Percentiles rank a stretch among this genome's conserved stretches.
These are phyloP conservation scores for Magnolia changhungtana DNA, from an alignment of 164 flowering plant species.

Conservation along the genomic window DNA sequence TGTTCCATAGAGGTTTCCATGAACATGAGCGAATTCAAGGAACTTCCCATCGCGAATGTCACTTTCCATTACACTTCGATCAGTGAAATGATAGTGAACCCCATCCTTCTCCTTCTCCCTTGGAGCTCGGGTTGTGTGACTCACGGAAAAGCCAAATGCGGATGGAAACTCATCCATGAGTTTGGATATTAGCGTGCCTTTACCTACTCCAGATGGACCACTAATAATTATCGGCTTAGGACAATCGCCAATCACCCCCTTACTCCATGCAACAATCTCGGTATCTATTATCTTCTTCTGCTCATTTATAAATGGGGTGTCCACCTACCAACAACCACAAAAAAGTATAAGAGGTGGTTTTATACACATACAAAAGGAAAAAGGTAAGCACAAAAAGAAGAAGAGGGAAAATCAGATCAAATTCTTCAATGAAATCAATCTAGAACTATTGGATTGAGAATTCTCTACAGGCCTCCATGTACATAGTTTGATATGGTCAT, in stretches of 20 bases:
- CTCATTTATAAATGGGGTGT: constrained; percentile 67
- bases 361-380: not conserved
- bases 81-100: constrained; percentile 84
- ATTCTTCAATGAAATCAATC: not conserved
- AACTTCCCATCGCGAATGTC: constrained; percentile 80
- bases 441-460: not conserved
- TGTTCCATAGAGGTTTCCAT: constrained; percentile 97
- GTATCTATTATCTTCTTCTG: constrained; percentile 44
- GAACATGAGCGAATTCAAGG: constrained; percentile 90
- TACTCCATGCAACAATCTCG: constrained; percentile 93
- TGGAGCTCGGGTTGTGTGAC: constrained; percentile 95
- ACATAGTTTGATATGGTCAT: not conserved
- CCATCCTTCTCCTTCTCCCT: constrained; percentile 77
- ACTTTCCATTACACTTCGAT: constrained; percentile 74
- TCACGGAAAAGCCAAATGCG: constrained; percentile 93
- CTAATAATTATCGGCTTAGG: constrained; percentile 84
- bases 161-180: constrained; percentile 90
- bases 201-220: constrained; percentile 99
- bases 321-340: constrained; percentile 45
- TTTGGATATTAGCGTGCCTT: constrained; percentile 85
- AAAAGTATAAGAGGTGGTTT: not conserved
- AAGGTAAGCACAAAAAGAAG: not conserved
- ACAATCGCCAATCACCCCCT: constrained; percentile 65
- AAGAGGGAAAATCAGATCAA: not conserved
- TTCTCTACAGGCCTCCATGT: not conserved